Percentiles rank a stretch among this genome's conserved stretches.
Conservation (phyloP, 495 filamentous ascomycete genomes). For the Usnea hakonensis region DNA sequence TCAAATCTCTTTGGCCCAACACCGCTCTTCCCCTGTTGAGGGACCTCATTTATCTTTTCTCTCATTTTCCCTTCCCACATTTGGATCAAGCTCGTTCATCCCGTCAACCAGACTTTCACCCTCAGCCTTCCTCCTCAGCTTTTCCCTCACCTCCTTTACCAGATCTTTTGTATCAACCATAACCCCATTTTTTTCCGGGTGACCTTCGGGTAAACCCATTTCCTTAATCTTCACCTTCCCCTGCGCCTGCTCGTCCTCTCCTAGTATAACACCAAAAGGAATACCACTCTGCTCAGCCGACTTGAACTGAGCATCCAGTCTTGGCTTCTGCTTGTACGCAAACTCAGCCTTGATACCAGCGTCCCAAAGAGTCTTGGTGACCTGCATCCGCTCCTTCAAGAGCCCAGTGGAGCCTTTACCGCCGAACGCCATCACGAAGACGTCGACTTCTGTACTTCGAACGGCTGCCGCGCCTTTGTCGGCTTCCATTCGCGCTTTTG, state of each 20-base stretch:
- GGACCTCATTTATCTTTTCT: neutral
- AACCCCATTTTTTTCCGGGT: slow-evolving; percentile 81
- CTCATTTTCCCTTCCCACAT: neutral
- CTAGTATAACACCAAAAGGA: slow-evolving; percentile 69
- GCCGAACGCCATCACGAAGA: slow-evolving; percentile 88
- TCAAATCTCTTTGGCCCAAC: neutral
- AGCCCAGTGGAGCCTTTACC: slow-evolving; percentile 79
- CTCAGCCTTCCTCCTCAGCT: slow-evolving; percentile 28
- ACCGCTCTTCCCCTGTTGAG: neutral
- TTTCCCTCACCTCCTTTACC: slow-evolving; percentile 51
- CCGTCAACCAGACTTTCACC: neutral
- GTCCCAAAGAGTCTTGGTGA: slow-evolving; percentile 66
- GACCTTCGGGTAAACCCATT: slow-evolving; percentile 67
- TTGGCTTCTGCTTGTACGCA: slow-evolving; percentile 71
- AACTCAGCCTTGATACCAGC: slow-evolving; percentile 79
- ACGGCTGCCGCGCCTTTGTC: slow-evolving; percentile 43
- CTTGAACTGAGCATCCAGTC: slow-evolving; percentile 70
- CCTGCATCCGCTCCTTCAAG: slow-evolving; percentile 69
- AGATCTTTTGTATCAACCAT: slow-evolving; percentile 55
- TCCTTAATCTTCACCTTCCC: slow-evolving; percentile 80
- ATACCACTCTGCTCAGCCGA: slow-evolving; percentile 62
- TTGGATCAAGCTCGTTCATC: neutral
- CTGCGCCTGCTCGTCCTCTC: slow-evolving; percentile 67
- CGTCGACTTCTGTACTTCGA: slow-evolving; percentile 70
- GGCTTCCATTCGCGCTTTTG: slow-evolving; percentile 62